These are phyloP conservation scores for Leccinum subrobustum DNA, from an alignment of 1,284 basidiomycete genomes.

Conservation along the genomic window DNA sequence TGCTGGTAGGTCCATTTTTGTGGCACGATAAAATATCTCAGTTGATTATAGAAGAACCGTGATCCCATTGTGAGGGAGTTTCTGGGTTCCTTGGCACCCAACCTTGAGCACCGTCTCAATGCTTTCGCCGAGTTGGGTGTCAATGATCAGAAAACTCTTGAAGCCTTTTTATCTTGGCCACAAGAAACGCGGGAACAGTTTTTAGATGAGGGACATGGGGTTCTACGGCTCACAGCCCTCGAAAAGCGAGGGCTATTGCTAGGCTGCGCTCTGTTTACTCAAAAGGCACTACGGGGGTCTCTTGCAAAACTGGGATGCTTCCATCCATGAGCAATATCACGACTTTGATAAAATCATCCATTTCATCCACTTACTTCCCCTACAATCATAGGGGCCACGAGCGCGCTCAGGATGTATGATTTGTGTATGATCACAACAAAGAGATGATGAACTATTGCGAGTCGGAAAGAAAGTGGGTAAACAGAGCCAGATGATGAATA, in stretches of 20 bases:
- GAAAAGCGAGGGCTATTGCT: slow-evolving; percentile 20
- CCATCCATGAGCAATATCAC: not conserved
- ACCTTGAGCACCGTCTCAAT: slow-evolving; percentile 18
- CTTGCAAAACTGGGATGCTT: not conserved
- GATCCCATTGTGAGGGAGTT: slow-evolving; percentile 15
- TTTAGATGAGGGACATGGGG: slow-evolving; percentile 10
- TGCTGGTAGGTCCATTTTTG: slow-evolving; percentile 1
- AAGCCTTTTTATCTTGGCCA: slow-evolving; percentile 25
- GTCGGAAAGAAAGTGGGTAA: slow-evolving; percentile 22
- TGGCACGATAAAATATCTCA: not conserved
- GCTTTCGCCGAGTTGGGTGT: slow-evolving; percentile 26
- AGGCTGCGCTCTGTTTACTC: slow-evolving; percentile 4
- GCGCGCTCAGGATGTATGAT: slow-evolving; percentile 12
- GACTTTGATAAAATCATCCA: not conserved
- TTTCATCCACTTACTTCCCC: slow-evolving; percentile 8
- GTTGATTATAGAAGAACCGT: not conserved
- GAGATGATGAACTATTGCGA: slow-evolving; percentile 25
- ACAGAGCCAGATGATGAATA: slow-evolving; percentile 19
- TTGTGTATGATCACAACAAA: slow-evolving; percentile 28
- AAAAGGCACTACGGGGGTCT: slow-evolving; percentile 5
- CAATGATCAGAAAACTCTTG: slow-evolving; percentile 20
- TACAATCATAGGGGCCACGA: slow-evolving; percentile 1
- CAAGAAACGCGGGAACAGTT: slow-evolving; percentile 15
- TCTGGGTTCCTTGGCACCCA: slow-evolving; percentile 23
- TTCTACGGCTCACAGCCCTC: slow-evolving; percentile 22